These are phyloP conservation scores for Mortierella sp. DNA, from an alignment of 371 early-diverging fungal species.

Conservation along the genomic window DNA sequence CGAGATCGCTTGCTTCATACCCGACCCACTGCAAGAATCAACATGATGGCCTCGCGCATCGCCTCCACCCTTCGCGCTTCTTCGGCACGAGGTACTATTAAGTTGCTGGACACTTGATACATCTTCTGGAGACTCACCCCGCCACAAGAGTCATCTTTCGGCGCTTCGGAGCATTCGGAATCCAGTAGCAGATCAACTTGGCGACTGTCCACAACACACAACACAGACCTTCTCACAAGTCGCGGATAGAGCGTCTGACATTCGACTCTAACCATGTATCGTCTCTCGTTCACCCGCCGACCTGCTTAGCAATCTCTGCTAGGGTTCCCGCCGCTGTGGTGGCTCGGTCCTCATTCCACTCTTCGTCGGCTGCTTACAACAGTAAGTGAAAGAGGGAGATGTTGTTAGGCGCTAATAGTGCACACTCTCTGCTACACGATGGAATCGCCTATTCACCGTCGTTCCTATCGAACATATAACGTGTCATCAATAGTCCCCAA, in stretches of 20 bases:
- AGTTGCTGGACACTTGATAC: not conserved
- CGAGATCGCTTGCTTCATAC: conserved; percentile 19
- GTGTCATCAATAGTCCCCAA: conserved; percentile 18
- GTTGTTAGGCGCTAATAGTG: no score
- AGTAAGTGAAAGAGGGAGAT: conserved; percentile 24
- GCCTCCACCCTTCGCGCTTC: conserved; percentile 49
- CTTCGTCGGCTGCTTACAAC: conserved; percentile 37
- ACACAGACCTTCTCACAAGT: not conserved
- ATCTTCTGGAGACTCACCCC: not conserved
- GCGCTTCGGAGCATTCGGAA: conserved; percentile 3
- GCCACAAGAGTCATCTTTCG: not conserved
- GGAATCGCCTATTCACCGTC: no score
- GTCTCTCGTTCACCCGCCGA: not conserved
- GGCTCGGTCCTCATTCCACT: conserved; percentile 49
- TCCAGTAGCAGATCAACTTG: conserved; percentile 24
- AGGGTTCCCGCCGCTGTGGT: conserved; percentile 45
- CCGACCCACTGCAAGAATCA: conserved; percentile 13
- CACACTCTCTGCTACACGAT: no score
- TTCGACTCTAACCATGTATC: not conserved
- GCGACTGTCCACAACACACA: not conserved
- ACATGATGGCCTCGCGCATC: conserved; percentile 52
- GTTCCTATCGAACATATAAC: no score
- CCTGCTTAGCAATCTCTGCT: conserved; percentile 32
- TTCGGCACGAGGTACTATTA: conserved; percentile 50
- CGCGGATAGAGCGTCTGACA: not conserved